A percentile compares a stretch with the other conserved stretches of the same genome.
Conservation (phyloP, 306 rosid genomes). For the Lathyrus tuberosus region DNA sequence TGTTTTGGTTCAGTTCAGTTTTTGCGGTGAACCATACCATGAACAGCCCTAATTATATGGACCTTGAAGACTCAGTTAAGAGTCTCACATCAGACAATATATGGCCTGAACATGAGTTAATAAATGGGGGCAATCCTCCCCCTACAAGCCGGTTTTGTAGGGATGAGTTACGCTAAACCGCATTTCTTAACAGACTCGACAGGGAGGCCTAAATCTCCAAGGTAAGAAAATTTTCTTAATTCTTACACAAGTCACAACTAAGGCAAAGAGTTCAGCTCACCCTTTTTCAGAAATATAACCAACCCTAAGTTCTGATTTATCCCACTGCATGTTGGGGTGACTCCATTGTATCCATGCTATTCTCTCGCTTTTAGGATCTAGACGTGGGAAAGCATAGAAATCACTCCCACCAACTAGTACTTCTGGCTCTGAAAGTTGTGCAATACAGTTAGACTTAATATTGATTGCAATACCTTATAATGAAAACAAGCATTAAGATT, state of each 20-base stretch:
- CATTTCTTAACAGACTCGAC: background rate
- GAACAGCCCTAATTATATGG: no score
- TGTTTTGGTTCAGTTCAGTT: no score
- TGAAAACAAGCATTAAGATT: conserved; percentile 23
- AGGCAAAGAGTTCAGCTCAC: conserved; percentile 53
- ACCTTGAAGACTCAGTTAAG: no score
- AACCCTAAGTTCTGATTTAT: conserved; percentile 92
- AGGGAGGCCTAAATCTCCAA: background rate
- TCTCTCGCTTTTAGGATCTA: conserved; percentile 71
- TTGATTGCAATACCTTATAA: conserved; percentile 1
- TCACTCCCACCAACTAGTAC: conserved; percentile 76
- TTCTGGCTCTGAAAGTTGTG: conserved; percentile 65
- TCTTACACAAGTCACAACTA: conserved; percentile 3
- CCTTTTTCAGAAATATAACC: conserved; percentile 89
- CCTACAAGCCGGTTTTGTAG: no score
- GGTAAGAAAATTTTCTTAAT: background rate
- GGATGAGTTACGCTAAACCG: no score
- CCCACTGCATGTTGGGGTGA: conserved; percentile 99
- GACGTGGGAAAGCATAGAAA: conserved; percentile 92
- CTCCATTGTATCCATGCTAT: conserved; percentile 96
- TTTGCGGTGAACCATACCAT: no score
- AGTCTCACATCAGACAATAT: no score
- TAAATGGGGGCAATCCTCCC: no score
- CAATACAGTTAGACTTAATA: conserved; percentile 26
- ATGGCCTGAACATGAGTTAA: no score